Evolutionary conservation across 257 asterid genomes (phyloP), one percentile per base, ranked within the genome.

Genomic region (Mitragyna speciosa): DNA sequence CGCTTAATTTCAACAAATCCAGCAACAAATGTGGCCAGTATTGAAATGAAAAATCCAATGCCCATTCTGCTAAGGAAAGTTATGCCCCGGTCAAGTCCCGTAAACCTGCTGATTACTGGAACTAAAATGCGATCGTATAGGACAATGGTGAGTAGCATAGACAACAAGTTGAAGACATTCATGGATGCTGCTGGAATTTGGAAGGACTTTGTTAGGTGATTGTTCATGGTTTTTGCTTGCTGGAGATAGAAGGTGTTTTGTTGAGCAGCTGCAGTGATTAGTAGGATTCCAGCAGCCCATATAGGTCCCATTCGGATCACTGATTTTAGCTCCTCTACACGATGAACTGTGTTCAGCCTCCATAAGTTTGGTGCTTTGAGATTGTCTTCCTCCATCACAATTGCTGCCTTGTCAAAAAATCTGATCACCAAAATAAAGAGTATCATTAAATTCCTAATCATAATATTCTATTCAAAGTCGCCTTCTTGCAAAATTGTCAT

Each of bases 281-380:
- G 77, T 66, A 92, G 89, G 82, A 95, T 95, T 45, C 98, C 99
- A 12, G 99, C 84, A 0, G 97, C 98, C 98, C 97, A 92, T 70
- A 95, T 95, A n/a, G 99, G 99, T 0, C 92, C 94, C 98, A 95
- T 91, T 79, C 96, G 82, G 78, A 94, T 88, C 4, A 92, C 81
- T 20, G 98, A 88, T 79, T 94, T 94, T 0, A 94, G 91, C 75
- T 95, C 99, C 72, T 95, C 99, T 22, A 93, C 92, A 1, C 98
- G 95, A 77, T 95, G 99, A 70, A 93, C 90, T 12, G 97, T 93
- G 89, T 86, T 89, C 52, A 94, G 84, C 39, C 81, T 84, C 97
- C 98, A 94, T 7, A 76, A 79, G 36, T 92, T 86, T 5, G 97
- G 96, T 56, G 87, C 72, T 76, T 90, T 92, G 3, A 85, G 85